Evolutionary conservation across 306 rosid species (phyloP).

Genomic region (Cucurbita argyrosperma): DNA sequence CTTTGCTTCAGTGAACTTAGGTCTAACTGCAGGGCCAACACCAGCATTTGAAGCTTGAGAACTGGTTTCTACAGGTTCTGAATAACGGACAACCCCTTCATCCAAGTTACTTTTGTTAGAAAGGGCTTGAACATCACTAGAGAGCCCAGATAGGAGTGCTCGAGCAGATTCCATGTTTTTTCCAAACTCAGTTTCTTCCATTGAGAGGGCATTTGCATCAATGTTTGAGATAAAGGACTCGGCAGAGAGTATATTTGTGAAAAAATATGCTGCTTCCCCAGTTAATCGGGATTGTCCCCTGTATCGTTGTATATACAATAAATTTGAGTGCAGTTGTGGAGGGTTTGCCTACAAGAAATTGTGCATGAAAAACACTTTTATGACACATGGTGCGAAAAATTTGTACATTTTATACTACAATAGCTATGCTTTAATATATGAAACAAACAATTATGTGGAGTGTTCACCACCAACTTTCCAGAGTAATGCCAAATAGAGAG

Average conservation of each 20-base stretch:
- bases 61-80: constrained; percentile 23
- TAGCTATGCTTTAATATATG: background rate
- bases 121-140: constrained; percentile 36
- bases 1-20: constrained; percentile 29
- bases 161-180: constrained; percentile 85
- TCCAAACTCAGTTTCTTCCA: constrained; percentile 83
- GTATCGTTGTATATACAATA: constrained; percentile 81
- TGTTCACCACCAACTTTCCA: background rate
- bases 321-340: constrained; percentile 85
- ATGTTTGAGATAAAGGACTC: constrained; percentile 85
- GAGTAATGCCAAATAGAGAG: background rate
- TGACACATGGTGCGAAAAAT: background rate
- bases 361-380: constrained; percentile 4
- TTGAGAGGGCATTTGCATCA: constrained; percentile 81
- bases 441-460: background rate
- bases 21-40: constrained; percentile 21
- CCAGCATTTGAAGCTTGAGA: constrained; percentile 3
- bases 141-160: constrained; percentile 67
- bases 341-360: constrained; percentile 80
- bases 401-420: background rate
- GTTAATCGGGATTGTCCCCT: constrained; percentile 68
- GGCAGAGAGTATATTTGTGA: constrained; percentile 86
- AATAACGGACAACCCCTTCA: constrained; percentile 18
- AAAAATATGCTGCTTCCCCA: constrained; percentile 79
- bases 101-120: constrained; percentile 31